phyloP scores from a whole-genome alignment of 345 rosid species.

The Raphanus raphanistrum region DNA sequence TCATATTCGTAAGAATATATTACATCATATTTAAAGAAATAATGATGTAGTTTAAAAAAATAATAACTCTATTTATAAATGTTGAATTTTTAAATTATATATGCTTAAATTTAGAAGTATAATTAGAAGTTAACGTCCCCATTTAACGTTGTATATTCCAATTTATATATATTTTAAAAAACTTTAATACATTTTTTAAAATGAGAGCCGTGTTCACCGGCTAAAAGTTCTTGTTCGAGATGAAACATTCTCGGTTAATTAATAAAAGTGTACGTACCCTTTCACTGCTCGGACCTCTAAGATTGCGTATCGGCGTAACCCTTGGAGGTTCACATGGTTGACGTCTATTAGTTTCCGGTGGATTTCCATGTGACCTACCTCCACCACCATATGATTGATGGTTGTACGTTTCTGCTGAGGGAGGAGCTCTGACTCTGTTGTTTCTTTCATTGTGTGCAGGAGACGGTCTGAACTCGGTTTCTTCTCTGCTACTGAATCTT shows the following conservation, averaged over 20 bases:
- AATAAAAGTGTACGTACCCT: conserved; percentile 17
- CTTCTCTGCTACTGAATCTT: conserved; percentile 45
- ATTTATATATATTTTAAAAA: too few relatives aligned
- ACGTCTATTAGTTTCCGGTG: conserved; percentile 1
- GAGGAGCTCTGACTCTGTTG: conserved; percentile 26
- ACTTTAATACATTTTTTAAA: too few relatives aligned
- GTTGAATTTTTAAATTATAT: too few relatives aligned
- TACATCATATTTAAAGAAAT: too few relatives aligned
- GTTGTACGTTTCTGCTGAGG: conserved; percentile 9
- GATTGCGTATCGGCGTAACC: conserved; percentile 24
- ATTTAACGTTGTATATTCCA: too few relatives aligned
- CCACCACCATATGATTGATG: conserved; percentile 28
- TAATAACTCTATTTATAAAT: too few relatives aligned
- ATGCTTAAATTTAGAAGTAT: too few relatives aligned
- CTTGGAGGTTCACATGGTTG: not conserved
- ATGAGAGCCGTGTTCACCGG: too few relatives aligned
- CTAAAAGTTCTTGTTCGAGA: not conserved
- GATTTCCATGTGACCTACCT: conserved; percentile 9
- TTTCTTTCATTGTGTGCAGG: conserved; percentile 44
- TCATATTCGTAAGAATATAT: too few relatives aligned
- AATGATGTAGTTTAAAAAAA: too few relatives aligned
- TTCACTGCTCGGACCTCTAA: conserved; percentile 25
- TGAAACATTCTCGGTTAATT: not conserved
- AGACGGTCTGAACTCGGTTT: conserved; percentile 50
- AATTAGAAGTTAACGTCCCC: too few relatives aligned